Evolutionary conservation across 495 filamentous ascomycete species (phyloP).

Genomic region (Eremomyces bilateralis): DNA sequence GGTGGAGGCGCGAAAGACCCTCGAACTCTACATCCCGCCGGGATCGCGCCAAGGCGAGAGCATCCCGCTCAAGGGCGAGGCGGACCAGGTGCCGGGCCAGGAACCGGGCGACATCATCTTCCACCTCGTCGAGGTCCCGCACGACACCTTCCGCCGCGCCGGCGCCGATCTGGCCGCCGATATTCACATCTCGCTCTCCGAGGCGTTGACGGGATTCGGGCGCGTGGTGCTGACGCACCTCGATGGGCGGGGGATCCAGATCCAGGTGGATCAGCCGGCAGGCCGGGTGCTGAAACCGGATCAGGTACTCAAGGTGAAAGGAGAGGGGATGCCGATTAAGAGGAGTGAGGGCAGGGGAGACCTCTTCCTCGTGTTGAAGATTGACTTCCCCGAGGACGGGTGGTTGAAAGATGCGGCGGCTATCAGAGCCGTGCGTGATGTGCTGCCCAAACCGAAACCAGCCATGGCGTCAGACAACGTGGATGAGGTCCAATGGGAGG

Average conservation of each 20-base stretch:
- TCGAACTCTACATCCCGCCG: constrained; percentile 89
- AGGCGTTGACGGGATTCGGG: constrained; percentile 74
- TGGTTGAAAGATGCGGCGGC: constrained; percentile 53
- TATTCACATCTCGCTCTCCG: constrained; percentile 57
- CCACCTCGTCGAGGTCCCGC: constrained; percentile 57
- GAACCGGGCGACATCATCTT: constrained; percentile 89
- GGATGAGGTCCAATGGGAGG: constrained; percentile 73
- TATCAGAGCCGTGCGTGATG: constrained; percentile 42
- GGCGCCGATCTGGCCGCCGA: constrained; percentile 67
- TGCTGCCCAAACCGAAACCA: constrained; percentile 37
- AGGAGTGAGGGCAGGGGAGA: constrained; percentile 65
- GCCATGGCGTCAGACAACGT: constrained; percentile 40
- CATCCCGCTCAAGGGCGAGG: constrained; percentile 82
- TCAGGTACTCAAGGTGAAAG: constrained; percentile 61
- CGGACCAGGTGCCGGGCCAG: constrained; percentile 78
- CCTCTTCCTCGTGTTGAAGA: constrained; percentile 64
- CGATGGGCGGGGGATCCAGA: constrained; percentile 73
- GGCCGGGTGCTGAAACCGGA: constrained; percentile 60
- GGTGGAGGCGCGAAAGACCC: constrained; percentile 62
- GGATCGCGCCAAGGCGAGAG: constrained; percentile 73
- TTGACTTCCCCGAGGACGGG: constrained; percentile 71
- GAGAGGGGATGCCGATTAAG: constrained; percentile 90
- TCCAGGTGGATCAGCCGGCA: constrained; percentile 42
- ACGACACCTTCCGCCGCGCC: constrained; percentile 56
- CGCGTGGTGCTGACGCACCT: constrained; percentile 82